Evolutionary conservation across 805 yeast species (phyloP).

Genomic region (Candida alai): DNA sequence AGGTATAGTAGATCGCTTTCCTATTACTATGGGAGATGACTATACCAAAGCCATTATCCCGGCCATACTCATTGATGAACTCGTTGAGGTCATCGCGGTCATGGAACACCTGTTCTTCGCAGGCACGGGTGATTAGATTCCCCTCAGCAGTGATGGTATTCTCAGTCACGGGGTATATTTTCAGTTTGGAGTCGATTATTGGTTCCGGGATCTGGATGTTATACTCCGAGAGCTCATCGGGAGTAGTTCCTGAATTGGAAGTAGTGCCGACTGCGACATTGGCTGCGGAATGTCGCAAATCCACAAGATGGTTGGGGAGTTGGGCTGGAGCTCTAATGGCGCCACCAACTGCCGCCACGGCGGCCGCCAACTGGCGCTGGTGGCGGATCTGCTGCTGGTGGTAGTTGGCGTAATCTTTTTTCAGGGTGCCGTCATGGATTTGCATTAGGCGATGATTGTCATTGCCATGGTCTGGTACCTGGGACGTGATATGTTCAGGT

Average conservation of each 20-base stretch:
- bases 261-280: too few species aligned
- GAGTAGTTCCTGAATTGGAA: too few species aligned
- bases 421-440: constrained; percentile 7
- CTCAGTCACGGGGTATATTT: constrained; percentile 40
- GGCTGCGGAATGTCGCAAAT: neutral
- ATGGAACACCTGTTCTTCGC: constrained; percentile 50
- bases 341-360: constrained; percentile 3
- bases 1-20: constrained; percentile 56
- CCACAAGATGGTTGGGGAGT: constrained; percentile 3
- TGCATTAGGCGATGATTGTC: too few species aligned
- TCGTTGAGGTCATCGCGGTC: constrained; percentile 48
- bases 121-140: constrained; percentile 50
- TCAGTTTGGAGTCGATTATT: constrained; percentile 38
- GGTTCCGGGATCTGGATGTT: constrained; percentile 47
- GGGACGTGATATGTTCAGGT: too few species aligned
- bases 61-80: constrained; percentile 52
- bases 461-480: too few species aligned
- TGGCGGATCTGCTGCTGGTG: constrained; percentile 13
- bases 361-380: constrained; percentile 13
- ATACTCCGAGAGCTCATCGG: constrained; percentile 27
- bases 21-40: constrained; percentile 57
- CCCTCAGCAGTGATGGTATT: constrained; percentile 48
- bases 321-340: constrained; percentile 5
- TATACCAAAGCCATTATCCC: constrained; percentile 55
- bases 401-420: constrained; percentile 10